Base-by-base conservation (phyloP, 805 yeast genomes). In the Spathaspora boniae region DNA sequence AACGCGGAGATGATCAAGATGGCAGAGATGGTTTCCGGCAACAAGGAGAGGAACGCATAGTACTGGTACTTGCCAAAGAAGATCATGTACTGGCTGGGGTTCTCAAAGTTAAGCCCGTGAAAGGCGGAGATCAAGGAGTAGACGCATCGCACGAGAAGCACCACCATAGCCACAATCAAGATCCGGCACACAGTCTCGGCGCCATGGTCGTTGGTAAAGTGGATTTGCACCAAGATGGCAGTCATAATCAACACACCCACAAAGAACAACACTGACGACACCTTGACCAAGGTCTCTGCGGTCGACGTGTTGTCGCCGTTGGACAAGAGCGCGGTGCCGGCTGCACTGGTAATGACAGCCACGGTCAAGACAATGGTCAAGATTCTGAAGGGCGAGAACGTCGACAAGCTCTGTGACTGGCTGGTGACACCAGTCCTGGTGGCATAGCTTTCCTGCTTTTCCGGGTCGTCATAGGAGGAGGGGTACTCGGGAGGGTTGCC, bases 1-100 rank as follows among this genome's bases (percentile, higher is more conserved):
- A 32, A 32, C 16, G 30, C 36, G 9, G 27, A 9, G 22, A 29
- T 26, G 20, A 33, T 29, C n/a, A 37, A 18, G 7, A 24, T 16
- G 4, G 31, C 16, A 6, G 35, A 31, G 6, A 37, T 16, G 2
- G 23, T 14, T 21, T 37, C 41, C 21, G 29, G 16, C n/a, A 37
- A 19, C 11, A 60, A 46, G n/a, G 44, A 42, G 33, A 41, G 17
- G 29, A 45, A 44, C 8, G 41, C 32, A 33, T 45, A 43, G 27
- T 43, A 45, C 26, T 41, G 15, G 15, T 34, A 45, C 7, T 41
- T 26, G 22, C 49, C 47, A 33, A 43, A 38, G 19, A 38, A 31
- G 14, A 46, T 31, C 34, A 39, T 31, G 26, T 40, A 46, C 24
- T 45, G 33, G 30, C 43, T 41, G 12, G 47, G 43, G 6, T 26